Percentiles rank a stretch among this genome's conserved stretches.
Conservation (phyloP, 2,329 filamentous ascomycete species). For the Geoglossum cookeanum region DNA sequence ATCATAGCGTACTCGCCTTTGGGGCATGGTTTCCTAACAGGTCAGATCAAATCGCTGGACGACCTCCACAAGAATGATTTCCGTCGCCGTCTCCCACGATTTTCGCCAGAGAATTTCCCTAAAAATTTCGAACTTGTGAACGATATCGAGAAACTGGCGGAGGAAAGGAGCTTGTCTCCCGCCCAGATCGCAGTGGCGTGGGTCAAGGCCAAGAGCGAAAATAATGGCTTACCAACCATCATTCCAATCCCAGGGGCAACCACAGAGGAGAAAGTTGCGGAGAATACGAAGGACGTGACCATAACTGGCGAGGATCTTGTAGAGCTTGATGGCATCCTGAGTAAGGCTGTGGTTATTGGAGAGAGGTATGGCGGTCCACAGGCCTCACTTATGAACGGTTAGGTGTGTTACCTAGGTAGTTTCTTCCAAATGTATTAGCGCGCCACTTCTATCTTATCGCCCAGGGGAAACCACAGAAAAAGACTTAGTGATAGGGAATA, state of each 20-base stretch:
- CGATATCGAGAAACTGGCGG: slow-evolving; percentile 37
- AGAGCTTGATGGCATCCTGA: slow-evolving; percentile 31
- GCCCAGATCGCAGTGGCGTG: slow-evolving; percentile 50
- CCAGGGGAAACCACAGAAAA: neutral
- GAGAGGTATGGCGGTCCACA: slow-evolving; percentile 23
- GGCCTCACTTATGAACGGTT: slow-evolving; percentile 11
- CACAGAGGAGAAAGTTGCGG: slow-evolving; percentile 33
- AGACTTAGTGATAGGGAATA: neutral
- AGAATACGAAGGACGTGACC: slow-evolving; percentile 36
- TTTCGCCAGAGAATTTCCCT: slow-evolving; percentile 41
- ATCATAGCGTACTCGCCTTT: slow-evolving; percentile 56
- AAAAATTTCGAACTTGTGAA: slow-evolving; percentile 43
- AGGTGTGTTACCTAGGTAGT: neutral
- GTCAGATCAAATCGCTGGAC: slow-evolving; percentile 28
- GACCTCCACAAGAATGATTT: slow-evolving; percentile 37
- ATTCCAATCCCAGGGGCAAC: slow-evolving; percentile 50
- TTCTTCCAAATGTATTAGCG: neutral
- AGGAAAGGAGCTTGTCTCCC: slow-evolving; percentile 38
- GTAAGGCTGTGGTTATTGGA: slow-evolving; percentile 29
- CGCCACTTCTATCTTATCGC: neutral
- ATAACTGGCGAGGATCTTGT: slow-evolving; percentile 31
- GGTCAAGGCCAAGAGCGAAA: slow-evolving; percentile 31
- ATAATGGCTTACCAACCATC: slow-evolving; percentile 35
- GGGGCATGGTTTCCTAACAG: slow-evolving; percentile 39
- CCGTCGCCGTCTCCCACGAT: slow-evolving; percentile 32